Evolutionary conservation across 2,329 filamentous ascomycete genomes (phyloP), one percentile per base, ranked within the genome.

Genomic region (Drechslera avenae): DNA sequence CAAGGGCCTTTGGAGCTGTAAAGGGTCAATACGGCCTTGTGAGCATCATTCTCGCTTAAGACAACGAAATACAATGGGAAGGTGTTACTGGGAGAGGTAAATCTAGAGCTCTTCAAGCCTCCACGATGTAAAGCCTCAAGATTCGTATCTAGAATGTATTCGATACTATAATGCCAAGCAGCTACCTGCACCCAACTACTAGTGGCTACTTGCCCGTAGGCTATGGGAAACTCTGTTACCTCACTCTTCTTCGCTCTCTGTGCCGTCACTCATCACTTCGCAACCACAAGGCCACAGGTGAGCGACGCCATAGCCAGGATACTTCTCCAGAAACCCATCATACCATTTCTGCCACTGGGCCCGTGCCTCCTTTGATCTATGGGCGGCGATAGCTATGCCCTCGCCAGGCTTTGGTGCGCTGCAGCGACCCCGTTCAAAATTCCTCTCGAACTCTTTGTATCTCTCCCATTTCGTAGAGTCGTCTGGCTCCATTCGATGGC

Each of bases 231-330:
- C 10, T 28, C 10, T 3, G 4, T 28, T 13, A 2, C n/a, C 13
- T 9, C 36, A 63, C 37, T 63, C 57, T 39, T 66, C 61, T 12
- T 60, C 50, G 18, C 43, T 49, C 37, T 59, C 57, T 21, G 47
- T 44, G 8, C 43, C 50, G 2, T 45, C 55, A 3, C 32, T 21
- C 1, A 48, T n/a, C 35, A 53, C 53, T 36, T 50, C 49, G 44
- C 67, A 70, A 2, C 67, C 64, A 47, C 67, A 70, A 7, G 58
- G 55, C 66, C 66, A 70, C 12, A 62, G 40, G 26, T 58, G 40
- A 4, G 19, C 41, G 3, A 57, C 28, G 1, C 12, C 8, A 26
- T 51, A 43, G 1, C 67, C 64, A 7, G 53, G 56, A 28, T 66
- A 70, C 43, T 57, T 66, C 2, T 54, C 10, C 14, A 30, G 30